phyloP scores from a whole-genome alignment of 2,329 filamentous ascomycete species.

The Colletotrichum zoysiae region DNA sequence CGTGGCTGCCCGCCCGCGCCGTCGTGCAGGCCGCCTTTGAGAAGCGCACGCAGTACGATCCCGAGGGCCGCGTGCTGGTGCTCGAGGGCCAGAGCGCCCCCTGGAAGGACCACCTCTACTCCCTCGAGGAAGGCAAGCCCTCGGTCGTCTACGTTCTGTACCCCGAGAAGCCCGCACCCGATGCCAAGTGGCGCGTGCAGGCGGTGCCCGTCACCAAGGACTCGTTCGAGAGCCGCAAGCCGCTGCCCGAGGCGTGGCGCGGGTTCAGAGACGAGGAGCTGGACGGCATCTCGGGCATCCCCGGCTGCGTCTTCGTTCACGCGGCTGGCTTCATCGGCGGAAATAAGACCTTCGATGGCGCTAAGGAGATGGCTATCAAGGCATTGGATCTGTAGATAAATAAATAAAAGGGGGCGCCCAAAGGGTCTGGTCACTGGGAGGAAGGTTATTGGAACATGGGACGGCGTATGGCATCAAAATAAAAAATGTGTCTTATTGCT shows the following conservation, averaged over 20 bases:
- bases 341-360: conserved; percentile 91
- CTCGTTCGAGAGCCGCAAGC: conserved; percentile 92
- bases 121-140: conserved; percentile 75
- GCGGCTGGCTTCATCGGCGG: conserved; percentile 96
- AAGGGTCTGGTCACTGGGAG: conserved; percentile 5
- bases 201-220: conserved; percentile 87
- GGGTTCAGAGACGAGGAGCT: conserved; percentile 90
- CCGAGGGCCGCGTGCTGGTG: conserved; percentile 83
- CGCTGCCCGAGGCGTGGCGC: conserved; percentile 91
- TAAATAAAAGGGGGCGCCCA: not conserved
- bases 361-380: conserved; percentile 85
- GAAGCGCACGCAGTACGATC: conserved; percentile 75
- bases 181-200: conserved; percentile 92
- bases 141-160: conserved; percentile 88
- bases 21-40: conserved; percentile 83
- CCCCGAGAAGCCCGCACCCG: conserved; percentile 81
- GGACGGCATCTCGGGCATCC: conserved; percentile 76
- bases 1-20: conserved; percentile 90
- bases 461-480: conserved; percentile 39
- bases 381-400: conserved; percentile 61
- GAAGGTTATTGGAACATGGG: conserved; percentile 14
- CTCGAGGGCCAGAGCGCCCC: conserved; percentile 83
- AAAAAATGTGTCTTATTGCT: conserved; percentile 37
- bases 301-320: conserved; percentile 91
- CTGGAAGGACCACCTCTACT: conserved; percentile 97